These are phyloP conservation scores for Rosa rugosa DNA, from an alignment of 306 rosid species.

Conservation along the genomic window DNA sequence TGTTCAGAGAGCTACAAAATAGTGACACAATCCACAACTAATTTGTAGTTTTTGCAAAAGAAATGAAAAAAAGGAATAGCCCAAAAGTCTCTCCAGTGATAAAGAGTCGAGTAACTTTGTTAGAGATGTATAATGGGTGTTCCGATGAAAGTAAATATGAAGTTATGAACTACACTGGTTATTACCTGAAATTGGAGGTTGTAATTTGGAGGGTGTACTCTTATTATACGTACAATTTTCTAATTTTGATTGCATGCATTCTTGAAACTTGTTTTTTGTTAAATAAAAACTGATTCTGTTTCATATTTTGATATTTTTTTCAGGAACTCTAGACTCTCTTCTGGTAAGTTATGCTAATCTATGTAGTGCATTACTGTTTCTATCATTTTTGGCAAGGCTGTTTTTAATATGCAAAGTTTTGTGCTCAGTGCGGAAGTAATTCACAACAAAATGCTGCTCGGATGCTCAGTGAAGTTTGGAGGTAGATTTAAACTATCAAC, in stretches of 20 bases:
- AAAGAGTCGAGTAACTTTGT: background rate
- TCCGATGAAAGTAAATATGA: background rate
- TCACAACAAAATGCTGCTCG: conserved; percentile 59
- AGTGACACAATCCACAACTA: background rate
- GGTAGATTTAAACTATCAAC: conserved; percentile 55
- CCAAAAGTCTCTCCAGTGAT: background rate
- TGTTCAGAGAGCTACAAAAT: background rate
- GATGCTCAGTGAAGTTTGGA: conserved; percentile 90
- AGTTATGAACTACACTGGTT: background rate
- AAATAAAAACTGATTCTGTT: conserved; percentile 11
- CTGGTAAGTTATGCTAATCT: conserved; percentile 43
- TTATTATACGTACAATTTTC: background rate
- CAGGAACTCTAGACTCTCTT: conserved; percentile 93
- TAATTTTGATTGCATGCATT: background rate
- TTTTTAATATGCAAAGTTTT: conserved; percentile 29
- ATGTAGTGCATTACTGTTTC: conserved; percentile 32
- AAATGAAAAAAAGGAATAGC: background rate
- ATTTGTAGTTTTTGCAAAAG: background rate
- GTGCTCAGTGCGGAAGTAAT: conserved; percentile 69
- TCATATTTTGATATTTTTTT: conserved; percentile 19
- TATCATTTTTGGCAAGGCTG: conserved; percentile 9
- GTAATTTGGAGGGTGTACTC: background rate
- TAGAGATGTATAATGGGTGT: background rate
- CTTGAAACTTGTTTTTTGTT: background rate
- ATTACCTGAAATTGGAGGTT: background rate